phyloP scores from a whole-genome alignment of 1,284 basidiomycete genomes.

The Austropuccinia psidii region DNA sequence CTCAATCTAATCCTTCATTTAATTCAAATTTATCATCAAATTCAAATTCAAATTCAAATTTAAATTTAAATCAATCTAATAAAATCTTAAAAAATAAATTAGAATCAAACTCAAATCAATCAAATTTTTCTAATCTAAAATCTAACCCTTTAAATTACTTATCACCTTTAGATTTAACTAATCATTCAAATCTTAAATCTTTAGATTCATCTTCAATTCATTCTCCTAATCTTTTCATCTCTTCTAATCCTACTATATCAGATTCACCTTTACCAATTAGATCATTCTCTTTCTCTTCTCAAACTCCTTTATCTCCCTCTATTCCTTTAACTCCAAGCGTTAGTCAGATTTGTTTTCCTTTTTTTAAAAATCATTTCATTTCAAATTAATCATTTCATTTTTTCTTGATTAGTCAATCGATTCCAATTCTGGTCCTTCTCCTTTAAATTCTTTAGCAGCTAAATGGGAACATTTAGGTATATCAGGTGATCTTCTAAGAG shows the following conservation, averaged over 20 bases:
- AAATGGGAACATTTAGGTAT: conserved; percentile 94
- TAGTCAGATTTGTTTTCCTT: background rate
- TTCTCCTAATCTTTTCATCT: background rate
- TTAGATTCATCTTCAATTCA: background rate
- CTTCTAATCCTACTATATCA: background rate
- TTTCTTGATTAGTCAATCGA: background rate
- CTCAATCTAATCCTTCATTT: conserved; percentile 8
- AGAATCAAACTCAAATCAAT: too few species aligned
- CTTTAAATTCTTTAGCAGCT: conserved; percentile 14
- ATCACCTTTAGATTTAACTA: background rate
- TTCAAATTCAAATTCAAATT: background rate
- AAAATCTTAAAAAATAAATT: too few species aligned
- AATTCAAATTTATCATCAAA: background rate
- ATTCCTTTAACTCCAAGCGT: conserved; percentile 19
- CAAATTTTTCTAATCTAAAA: too few species aligned
- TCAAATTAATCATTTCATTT: background rate
- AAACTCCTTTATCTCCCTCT: background rate
- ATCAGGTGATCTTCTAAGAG: conserved; percentile 74
- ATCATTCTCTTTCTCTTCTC: background rate
- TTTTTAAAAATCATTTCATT: background rate
- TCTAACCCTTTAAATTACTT: too few species aligned
- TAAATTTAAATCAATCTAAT: background rate
- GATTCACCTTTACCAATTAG: background rate
- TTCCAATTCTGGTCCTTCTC: background rate
- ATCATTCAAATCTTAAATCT: background rate